Evolutionary conservation across 352 stramenopile species (phyloP), one percentile per base, ranked within the genome.

Genomic region (Thalassiosira sp.): DNA sequence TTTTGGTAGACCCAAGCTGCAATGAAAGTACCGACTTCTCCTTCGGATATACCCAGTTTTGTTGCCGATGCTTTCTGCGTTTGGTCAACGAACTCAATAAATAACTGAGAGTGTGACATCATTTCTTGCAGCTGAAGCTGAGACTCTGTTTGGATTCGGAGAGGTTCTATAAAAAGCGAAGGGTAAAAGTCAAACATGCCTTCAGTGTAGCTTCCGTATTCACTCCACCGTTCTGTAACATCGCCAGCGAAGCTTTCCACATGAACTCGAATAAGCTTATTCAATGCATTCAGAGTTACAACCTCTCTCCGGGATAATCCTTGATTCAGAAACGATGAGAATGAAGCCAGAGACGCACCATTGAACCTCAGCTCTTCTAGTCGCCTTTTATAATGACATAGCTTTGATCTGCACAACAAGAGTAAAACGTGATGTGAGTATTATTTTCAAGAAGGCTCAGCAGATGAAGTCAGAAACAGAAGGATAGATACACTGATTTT

Each of bases 91-190:
- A 57, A 79, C 43, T 68, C 70, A 31, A 69, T 24, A 49, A 79
- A 79, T 10, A 72, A 27, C 46, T 79, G 70, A 57, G 61, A 72
- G 43, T 79, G 61, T 13, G 43, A 37, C 42, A 79, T 56, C 59
- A 71, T 71, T 31, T 79, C 61, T 46, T 74, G 70, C 16, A 79
- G 35, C 13, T 68, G 45, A 2, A 72, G 43, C 51, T 48, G 52
- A 18, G 51, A 25, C 20, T 63, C 28, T 33, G 63, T 25, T 24
- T 73, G 22, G 11, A 59, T 8, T 10, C 43, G 37, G 3, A 71
- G 22, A 42, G 49, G 68, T 33, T 61, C 20, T n/a, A 73, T 54
- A 27, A 79, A 79, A 28, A 64, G 43, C 3, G 33, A 25, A 0
- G 70, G 70, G 46, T 68, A 73, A 51, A 73, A 79, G 1, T 49